phyloP scores from a whole-genome alignment of 1,139 yeast species.

The Debaryomyces psychrophilus region DNA sequence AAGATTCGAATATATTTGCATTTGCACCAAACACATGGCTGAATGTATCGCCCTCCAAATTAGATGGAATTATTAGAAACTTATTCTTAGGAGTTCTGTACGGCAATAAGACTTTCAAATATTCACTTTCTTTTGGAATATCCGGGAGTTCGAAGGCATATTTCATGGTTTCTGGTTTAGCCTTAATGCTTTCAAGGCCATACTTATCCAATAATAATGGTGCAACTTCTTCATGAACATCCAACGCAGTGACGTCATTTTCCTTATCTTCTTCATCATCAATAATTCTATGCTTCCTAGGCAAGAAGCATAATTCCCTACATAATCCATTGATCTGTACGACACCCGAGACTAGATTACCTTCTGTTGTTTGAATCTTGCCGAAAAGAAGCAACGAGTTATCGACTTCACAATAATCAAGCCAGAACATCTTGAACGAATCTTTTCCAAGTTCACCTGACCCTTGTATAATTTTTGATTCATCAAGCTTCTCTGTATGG shows the following conservation, averaged over 20 bases:
- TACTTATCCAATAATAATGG: slow-evolving; percentile 64
- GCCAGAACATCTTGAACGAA: slow-evolving; percentile 79
- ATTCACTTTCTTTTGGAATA: slow-evolving; percentile 79
- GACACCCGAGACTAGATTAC: slow-evolving; percentile 69
- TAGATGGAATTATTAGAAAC: slow-evolving; percentile 57
- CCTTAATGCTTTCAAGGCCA: slow-evolving; percentile 63
- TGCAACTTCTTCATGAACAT: slow-evolving; percentile 76
- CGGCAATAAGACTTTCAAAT: slow-evolving; percentile 78
- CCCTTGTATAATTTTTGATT: slow-evolving; percentile 42
- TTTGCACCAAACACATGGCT: slow-evolving; percentile 79
- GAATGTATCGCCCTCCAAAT: slow-evolving; percentile 75
- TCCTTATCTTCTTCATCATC: slow-evolving; percentile 46
- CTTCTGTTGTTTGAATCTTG: slow-evolving; percentile 64
- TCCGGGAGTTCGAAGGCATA: slow-evolving; percentile 88
- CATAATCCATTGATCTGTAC: slow-evolving; percentile 72
- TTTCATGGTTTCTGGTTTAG: slow-evolving; percentile 73
- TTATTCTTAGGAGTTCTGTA: slow-evolving; percentile 60
- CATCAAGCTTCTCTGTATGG: slow-evolving; percentile 50
- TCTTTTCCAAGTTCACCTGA: slow-evolving; percentile 36
- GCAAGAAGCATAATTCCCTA: slow-evolving; percentile 78
- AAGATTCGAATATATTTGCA: slow-evolving; percentile 77
- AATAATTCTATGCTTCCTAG: slow-evolving; percentile 50
- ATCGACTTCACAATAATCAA: slow-evolving; percentile 83
- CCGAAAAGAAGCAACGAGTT: slow-evolving; percentile 79
- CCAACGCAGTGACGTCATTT: slow-evolving; percentile 53